A percentile compares a stretch with the other conserved stretches of the same genome.
phyloP scores from a whole-genome alignment of 768 basidiomycete genomes.

The Rhizopogon roseolus region DNA sequence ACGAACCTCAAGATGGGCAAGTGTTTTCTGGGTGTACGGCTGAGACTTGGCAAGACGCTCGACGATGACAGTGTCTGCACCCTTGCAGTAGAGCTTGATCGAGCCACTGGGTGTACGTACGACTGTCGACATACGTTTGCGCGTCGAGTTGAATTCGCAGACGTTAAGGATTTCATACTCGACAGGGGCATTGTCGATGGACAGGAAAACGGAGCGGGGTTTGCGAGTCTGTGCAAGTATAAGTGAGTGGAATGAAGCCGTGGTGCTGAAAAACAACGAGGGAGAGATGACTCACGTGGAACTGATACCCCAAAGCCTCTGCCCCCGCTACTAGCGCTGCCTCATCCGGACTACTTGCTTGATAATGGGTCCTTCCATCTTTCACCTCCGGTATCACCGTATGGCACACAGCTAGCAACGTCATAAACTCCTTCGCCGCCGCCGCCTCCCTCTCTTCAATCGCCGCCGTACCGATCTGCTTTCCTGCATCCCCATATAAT shows the following conservation, averaged over 20 bases:
- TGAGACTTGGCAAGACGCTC: conserved; percentile 88
- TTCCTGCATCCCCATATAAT: conserved; percentile 35
- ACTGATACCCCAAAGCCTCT: conserved; percentile 86
- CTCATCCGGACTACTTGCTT: conserved; percentile 97
- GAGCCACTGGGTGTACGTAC: conserved; percentile 83
- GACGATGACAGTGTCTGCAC: conserved; percentile 95
- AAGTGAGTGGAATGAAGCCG: not conserved
- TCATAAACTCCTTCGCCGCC: conserved; percentile 67
- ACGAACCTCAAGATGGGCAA: conserved; percentile 84
- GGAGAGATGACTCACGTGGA: conserved; percentile 64
- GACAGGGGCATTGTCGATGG: conserved; percentile 60
- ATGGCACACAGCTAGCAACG: conserved; percentile 90
- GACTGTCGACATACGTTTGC: conserved; percentile 97
- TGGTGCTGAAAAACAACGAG: not conserved
- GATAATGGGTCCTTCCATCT: conserved; percentile 87
- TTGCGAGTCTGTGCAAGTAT: conserved; percentile 69
- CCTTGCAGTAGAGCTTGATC: conserved; percentile 95
- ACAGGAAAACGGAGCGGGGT: conserved; percentile 91
- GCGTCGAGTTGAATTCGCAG: conserved; percentile 97
- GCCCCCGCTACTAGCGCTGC: conserved; percentile 95
- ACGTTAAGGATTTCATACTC: conserved; percentile 94
- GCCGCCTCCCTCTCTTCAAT: conserved; percentile 34
- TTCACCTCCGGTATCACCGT: conserved; percentile 94
- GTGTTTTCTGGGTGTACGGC: conserved; percentile 77
- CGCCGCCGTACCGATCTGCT: conserved; percentile 20